These are phyloP conservation scores for Domatiomyces catenatus DNA, from an alignment of 2,329 filamentous ascomycete species.

Conservation along the genomic window DNA sequence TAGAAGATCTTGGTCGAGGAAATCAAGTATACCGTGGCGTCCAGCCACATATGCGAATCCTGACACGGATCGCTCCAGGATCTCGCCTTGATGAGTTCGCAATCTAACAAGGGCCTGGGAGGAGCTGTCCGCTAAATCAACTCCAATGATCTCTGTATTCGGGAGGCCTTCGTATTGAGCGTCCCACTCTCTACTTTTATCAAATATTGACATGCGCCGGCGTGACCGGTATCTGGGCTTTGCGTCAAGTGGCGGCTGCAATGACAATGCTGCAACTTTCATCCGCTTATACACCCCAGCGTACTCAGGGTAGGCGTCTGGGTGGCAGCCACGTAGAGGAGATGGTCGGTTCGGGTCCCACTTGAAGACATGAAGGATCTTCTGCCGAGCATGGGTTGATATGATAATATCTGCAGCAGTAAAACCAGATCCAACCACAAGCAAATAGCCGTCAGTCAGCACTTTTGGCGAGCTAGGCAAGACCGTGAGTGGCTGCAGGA, in stretches of 20 bases:
- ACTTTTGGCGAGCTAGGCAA: slow-evolving; percentile 14
- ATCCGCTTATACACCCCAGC: slow-evolving; percentile 44
- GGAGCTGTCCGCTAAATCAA: slow-evolving; percentile 20
- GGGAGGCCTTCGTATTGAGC: slow-evolving; percentile 39
- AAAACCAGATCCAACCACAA: slow-evolving; percentile 47
- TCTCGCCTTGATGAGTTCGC: slow-evolving; percentile 27
- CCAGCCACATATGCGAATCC: slow-evolving; percentile 42
- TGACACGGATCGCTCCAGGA: slow-evolving; percentile 32
- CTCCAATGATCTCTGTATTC: slow-evolving; percentile 34
- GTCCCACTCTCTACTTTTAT: slow-evolving; percentile 35
- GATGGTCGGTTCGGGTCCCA: slow-evolving; percentile 44
- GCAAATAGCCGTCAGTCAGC: slow-evolving; percentile 26
- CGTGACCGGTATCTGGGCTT: slow-evolving; percentile 19
- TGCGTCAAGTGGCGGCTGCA: slow-evolving; percentile 6
- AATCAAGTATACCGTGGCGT: slow-evolving; percentile 38
- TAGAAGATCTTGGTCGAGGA: slow-evolving; percentile 33
- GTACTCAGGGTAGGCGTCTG: slow-evolving; percentile 47
- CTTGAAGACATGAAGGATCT: slow-evolving; percentile 44
- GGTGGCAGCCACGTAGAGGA: slow-evolving; percentile 43
- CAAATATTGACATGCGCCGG: slow-evolving; percentile 30
- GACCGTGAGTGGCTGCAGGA: slow-evolving; percentile 32
- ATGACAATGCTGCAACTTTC: slow-evolving; percentile 34
- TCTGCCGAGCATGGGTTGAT: slow-evolving; percentile 34
- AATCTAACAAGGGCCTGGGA: slow-evolving; percentile 28
- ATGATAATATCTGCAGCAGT: slow-evolving; percentile 47